Conservation (phyloP, 495 filamentous ascomycete genomes). For the Trichoderma reesei region DNA sequence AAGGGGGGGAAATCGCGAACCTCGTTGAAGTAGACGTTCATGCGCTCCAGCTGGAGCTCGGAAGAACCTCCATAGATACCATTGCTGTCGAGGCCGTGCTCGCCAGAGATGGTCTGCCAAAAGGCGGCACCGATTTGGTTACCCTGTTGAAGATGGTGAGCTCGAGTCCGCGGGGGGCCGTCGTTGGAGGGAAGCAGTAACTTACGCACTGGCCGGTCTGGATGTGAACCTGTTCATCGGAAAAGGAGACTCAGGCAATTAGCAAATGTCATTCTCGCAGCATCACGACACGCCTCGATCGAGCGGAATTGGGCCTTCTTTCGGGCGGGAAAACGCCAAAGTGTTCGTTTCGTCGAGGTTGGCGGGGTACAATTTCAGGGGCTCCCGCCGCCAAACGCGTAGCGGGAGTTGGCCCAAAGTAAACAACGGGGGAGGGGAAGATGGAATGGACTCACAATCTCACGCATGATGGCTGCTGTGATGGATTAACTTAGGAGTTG, state of each 20-base stretch:
- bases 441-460: conserved; percentile 63
- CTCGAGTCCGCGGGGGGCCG: conserved; percentile 17
- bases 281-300: conserved; percentile 1
- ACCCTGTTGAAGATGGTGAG: conserved; percentile 51
- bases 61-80: conserved; percentile 92
- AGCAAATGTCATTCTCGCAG: conserved; percentile 11
- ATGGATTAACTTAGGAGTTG: neutral
- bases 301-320: conserved; percentile 11
- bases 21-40: conserved; percentile 99
- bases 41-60: conserved; percentile 98
- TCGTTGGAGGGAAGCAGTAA: conserved; percentile 18
- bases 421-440: neutral
- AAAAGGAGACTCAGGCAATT: conserved; percentile 27
- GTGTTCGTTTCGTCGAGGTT: conserved; percentile 44
- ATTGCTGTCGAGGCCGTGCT: conserved; percentile 96
- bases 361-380: conserved; percentile 31
- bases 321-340: conserved; percentile 24
- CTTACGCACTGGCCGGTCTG: conserved; percentile 99
- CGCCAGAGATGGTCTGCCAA: conserved; percentile 97
- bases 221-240: conserved; percentile 74
- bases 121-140: conserved; percentile 99
- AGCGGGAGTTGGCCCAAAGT: conserved; percentile 40
- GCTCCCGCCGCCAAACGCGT: conserved; percentile 55
- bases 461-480: conserved; percentile 63
- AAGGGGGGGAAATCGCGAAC: conserved; percentile 38